phyloP scores from a whole-genome alignment of 371 early-diverging fungal species.

The Haplosporangium sp. region DNA sequence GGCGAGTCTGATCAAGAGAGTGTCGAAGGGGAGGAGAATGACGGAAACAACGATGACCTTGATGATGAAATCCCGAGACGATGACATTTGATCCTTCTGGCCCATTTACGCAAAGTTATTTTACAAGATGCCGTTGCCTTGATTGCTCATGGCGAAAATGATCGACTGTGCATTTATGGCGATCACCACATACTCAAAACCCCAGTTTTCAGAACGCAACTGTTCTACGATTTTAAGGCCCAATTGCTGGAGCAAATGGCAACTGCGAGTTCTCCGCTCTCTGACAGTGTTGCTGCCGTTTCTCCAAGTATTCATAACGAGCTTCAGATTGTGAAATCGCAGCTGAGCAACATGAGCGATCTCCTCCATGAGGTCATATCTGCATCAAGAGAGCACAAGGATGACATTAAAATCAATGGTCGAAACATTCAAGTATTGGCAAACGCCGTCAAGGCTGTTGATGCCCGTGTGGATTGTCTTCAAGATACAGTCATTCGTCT shows the following conservation, averaged over 20 bases:
- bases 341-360: too few relatives aligned
- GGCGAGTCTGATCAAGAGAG: too few relatives aligned
- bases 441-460: too few relatives aligned
- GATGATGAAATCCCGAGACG: not conserved
- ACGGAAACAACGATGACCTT: not conserved
- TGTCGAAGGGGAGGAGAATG: too few relatives aligned
- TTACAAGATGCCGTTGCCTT: constrained; percentile 30
- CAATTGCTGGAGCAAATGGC: constrained; percentile 8
- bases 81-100: constrained; percentile 19
- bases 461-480: too few relatives aligned
- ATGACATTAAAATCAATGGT: too few relatives aligned
- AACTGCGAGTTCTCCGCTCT: too few relatives aligned
- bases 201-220: constrained; percentile 2
- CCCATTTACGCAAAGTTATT: constrained; percentile 30
- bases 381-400: too few relatives aligned
- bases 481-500: too few relatives aligned
- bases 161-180: constrained; percentile 10
- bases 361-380: too few relatives aligned
- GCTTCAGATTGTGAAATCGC: too few relatives aligned
- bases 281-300: not conserved
- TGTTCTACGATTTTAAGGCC: constrained; percentile 10
- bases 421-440: too few relatives aligned
- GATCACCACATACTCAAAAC: constrained; percentile 12
- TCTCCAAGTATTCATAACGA: not conserved
- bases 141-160: constrained; percentile 1